phyloP scores from a whole-genome alignment of 345 rosid genomes.

The Populus alba region DNA sequence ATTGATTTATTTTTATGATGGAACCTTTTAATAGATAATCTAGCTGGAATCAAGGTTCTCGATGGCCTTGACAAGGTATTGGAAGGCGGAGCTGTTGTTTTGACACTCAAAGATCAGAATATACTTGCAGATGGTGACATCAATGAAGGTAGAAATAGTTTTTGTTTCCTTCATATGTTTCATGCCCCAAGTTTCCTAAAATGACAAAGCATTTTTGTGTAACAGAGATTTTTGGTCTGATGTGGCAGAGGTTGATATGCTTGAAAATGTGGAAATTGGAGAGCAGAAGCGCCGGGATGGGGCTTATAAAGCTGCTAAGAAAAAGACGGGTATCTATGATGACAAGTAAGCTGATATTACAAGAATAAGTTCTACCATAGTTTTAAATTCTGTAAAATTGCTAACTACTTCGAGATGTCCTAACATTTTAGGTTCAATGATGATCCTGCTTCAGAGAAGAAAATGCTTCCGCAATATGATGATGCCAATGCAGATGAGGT shows the following conservation, averaged over 20 bases:
- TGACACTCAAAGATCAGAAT: constrained; percentile 88
- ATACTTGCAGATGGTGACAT: constrained; percentile 80
- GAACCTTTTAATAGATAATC: constrained; percentile 52
- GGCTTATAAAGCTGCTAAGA: constrained; percentile 89
- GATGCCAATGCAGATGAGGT: constrained; percentile 76
- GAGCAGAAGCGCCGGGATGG: constrained; percentile 89
- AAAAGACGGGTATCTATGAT: constrained; percentile 69
- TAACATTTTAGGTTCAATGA: constrained; percentile 67
- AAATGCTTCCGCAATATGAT: constrained; percentile 94
- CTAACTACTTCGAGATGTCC: constrained; percentile 3
- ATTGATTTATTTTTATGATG: constrained; percentile 12
- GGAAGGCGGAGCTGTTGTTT: constrained; percentile 94
- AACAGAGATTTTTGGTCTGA: constrained; percentile 37
- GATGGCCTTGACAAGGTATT: constrained; percentile 90
- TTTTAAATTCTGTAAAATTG: neutral
- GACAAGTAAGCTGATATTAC: constrained; percentile 57
- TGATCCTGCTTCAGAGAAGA: constrained; percentile 67
- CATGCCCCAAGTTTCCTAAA: constrained; percentile 7
- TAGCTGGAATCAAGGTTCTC: constrained; percentile 82
- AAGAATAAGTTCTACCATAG: no score
- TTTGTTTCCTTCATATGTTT: constrained; percentile 13
- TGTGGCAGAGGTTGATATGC: constrained; percentile 85
- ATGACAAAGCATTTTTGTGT: constrained; percentile 30
- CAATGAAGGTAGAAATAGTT: constrained; percentile 64
- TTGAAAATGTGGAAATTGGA: constrained; percentile 97